Conservation (phyloP, 805 yeast species). For the Spathaspora passalidarum region DNA sequence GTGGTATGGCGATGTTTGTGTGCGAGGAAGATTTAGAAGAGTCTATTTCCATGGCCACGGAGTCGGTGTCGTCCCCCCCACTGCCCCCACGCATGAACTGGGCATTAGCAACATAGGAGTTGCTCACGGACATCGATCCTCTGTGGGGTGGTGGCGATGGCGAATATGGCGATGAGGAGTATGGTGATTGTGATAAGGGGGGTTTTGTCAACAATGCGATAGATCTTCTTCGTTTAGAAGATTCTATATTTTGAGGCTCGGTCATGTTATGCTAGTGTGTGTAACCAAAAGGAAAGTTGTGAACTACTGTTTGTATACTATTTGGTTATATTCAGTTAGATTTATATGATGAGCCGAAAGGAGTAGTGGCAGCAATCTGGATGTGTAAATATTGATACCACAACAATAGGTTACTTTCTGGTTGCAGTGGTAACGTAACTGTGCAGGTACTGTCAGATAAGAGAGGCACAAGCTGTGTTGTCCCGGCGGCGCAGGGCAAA, state of each 20-base stretch:
- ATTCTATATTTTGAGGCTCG: constrained; percentile 1
- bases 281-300: not conserved
- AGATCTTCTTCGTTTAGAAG: constrained; percentile 19
- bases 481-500: not conserved
- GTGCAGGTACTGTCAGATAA: not conserved
- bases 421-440: not conserved
- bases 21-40: constrained; percentile 10
- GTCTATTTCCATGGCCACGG: constrained; percentile 11
- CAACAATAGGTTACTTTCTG: not conserved
- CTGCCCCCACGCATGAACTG: constrained; percentile 17
- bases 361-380: not conserved
- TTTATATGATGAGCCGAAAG: not conserved
- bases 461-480: not conserved
- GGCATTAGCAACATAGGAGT: constrained; percentile 14
- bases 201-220: constrained; percentile 31
- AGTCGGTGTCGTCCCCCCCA: constrained; percentile 6
- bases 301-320: no score
- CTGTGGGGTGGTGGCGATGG: constrained; percentile 12
- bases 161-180: constrained; percentile 1
- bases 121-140: constrained; percentile 8
- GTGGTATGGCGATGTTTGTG: not conserved
- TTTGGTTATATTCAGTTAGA: no score
- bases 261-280: no score
- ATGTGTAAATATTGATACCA: no score
- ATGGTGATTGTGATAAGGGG: constrained; percentile 25